Evolutionary conservation across 192 early-diverging fungal genomes (phyloP).

Genomic region (Rhizophagus sp.): DNA sequence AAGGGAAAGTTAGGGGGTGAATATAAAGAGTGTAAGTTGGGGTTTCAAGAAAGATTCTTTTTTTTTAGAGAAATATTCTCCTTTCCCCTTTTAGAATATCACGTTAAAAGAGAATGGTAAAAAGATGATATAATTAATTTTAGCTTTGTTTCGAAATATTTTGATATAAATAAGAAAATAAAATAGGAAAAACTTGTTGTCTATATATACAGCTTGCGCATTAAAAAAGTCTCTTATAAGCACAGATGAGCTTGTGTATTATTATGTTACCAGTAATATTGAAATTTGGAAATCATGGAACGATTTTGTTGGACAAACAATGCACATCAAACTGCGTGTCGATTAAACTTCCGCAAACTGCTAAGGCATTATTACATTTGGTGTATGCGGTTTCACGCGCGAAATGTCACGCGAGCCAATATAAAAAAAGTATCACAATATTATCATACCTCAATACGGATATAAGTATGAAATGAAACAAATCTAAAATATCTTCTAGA

Average conservation of each 20-base stretch:
- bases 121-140: neutral
- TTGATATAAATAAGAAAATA: neutral
- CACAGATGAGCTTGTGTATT: neutral
- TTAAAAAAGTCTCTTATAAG: neutral
- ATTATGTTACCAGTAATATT: neutral
- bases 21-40: slow-evolving; percentile 5
- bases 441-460: too few species aligned
- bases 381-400: too few species aligned
- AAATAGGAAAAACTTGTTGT: neutral
- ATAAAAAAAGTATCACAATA: too few species aligned
- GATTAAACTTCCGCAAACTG: too few species aligned
- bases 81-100: slow-evolving; percentile 8
- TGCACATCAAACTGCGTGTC: too few species aligned
- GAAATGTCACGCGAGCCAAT: too few species aligned
- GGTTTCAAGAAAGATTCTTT: neutral
- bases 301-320: too few species aligned
- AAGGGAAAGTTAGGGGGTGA: neutral
- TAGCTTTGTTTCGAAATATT: neutral
- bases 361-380: too few species aligned
- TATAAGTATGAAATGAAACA: too few species aligned
- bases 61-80: neutral
- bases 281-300: neutral
- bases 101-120: neutral
- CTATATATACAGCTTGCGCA: neutral
- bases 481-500: too few species aligned